A percentile compares a stretch with the other conserved stretches of the same genome.
phyloP scores from a whole-genome alignment of 768 basidiomycete genomes.

The Termitomyces sp. region DNA sequence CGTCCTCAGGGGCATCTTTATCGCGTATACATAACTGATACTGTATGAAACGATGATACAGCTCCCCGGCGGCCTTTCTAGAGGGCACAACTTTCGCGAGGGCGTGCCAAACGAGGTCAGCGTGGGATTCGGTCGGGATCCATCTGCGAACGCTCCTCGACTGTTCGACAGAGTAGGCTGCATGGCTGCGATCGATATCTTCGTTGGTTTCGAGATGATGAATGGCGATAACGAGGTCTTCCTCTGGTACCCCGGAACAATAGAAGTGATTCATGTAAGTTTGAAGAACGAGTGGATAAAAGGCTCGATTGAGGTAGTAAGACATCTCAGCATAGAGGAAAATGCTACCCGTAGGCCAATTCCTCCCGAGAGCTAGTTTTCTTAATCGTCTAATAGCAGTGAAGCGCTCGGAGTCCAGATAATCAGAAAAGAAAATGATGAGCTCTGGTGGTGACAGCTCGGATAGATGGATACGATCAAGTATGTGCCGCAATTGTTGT shows the following conservation, averaged over 20 bases:
- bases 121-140: conserved; percentile 28
- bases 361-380: conserved; percentile 20
- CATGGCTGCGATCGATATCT: not conserved
- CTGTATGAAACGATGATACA: conserved; percentile 38
- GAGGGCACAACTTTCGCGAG: conserved; percentile 21
- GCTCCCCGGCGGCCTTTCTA: conserved; percentile 19
- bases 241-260: conserved; percentile 45
- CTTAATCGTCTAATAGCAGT: conserved; percentile 29
- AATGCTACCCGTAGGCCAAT: conserved; percentile 15
- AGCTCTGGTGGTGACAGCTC: conserved; percentile 22
- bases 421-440: conserved; percentile 29
- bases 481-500: not conserved
- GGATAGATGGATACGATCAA: not conserved
- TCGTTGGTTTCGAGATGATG: conserved; percentile 5
- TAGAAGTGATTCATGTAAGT: conserved; percentile 50
- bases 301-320: conserved; percentile 25
- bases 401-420: conserved; percentile 27
- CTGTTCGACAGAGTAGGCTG: conserved; percentile 2
- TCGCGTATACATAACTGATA: not conserved
- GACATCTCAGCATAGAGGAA: conserved; percentile 41
- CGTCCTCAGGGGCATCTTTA: conserved; percentile 2
- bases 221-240: conserved; percentile 18
- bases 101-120: conserved; percentile 35
- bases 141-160: conserved; percentile 20
- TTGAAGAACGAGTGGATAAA: conserved; percentile 29